phyloP scores from a whole-genome alignment of 441 rosid genomes.

The Bocquillonia castaneifolia region DNA sequence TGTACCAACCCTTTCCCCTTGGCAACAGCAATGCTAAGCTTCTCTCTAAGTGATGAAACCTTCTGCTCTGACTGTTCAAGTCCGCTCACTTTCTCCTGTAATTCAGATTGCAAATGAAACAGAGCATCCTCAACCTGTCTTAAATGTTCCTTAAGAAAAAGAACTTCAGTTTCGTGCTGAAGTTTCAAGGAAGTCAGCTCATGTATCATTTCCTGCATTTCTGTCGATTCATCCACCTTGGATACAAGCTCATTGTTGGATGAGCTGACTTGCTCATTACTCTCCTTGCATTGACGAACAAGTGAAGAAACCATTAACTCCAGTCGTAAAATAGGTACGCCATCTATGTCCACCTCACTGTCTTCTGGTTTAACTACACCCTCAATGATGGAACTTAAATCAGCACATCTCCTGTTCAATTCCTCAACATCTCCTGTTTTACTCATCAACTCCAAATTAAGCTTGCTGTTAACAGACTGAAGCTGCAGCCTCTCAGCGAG shows the following conservation, averaged over 20 bases:
- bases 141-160: conserved; percentile 50
- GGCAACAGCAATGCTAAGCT: conserved; percentile 95
- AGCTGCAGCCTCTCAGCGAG: conserved; percentile 60
- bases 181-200: conserved; percentile 44
- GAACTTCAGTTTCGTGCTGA: conserved; percentile 63
- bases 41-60: conserved; percentile 81
- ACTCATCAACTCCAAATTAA: conserved; percentile 51
- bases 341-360: conserved; percentile 34
- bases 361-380: conserved; percentile 53
- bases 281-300: conserved; percentile 36
- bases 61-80: conserved; percentile 91
- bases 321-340: conserved; percentile 40
- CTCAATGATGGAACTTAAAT: conserved; percentile 51
- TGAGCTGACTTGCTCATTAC: conserved; percentile 34
- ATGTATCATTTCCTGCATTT: conserved; percentile 47
- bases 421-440: conserved; percentile 56
- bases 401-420: conserved; percentile 43
- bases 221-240: conserved; percentile 47
- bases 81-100: conserved; percentile 61
- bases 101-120: conserved; percentile 42
- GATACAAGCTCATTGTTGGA: conserved; percentile 46
- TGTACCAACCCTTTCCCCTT: conserved; percentile 95
- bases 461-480: conserved; percentile 49
- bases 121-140: conserved; percentile 59
- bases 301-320: conserved; percentile 68